Percentiles rank a stretch among this genome's conserved stretches.
Evolutionary conservation across 495 filamentous ascomycete species (phyloP).

Genomic region (Xylaria sp.): DNA sequence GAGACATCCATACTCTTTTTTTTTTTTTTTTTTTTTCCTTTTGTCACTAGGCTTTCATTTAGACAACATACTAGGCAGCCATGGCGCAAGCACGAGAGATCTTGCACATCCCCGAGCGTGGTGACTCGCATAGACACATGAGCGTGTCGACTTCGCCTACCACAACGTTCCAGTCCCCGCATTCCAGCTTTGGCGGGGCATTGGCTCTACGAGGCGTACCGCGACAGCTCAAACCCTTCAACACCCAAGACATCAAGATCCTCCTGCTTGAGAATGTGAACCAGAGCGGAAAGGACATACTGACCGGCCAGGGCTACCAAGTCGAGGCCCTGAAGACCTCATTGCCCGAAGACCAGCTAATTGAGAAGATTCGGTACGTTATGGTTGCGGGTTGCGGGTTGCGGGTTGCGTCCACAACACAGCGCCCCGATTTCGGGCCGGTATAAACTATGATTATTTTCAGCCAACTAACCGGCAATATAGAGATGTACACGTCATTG

Average conservation of each 20-base stretch:
- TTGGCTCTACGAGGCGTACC: constrained; percentile 42
- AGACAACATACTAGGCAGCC: background rate
- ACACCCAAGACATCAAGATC: constrained; percentile 94
- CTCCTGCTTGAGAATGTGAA: constrained; percentile 96
- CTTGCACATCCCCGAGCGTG: constrained; percentile 21
- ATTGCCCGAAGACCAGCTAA: constrained; percentile 88
- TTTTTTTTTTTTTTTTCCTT: background rate
- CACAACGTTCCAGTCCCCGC: constrained; percentile 66
- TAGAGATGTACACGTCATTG: constrained; percentile 96
- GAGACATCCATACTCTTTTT: background rate
- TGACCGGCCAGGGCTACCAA: constrained; percentile 89
- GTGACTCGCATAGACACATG: constrained; percentile 53
- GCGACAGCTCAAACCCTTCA: constrained; percentile 94
- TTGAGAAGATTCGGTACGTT: constrained; percentile 95
- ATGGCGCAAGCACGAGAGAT: constrained; percentile 42
- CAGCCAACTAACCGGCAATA: constrained; percentile 21
- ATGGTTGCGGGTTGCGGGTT: too few species aligned
- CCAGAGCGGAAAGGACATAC: constrained; percentile 81
- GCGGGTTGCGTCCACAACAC: constrained; percentile 42
- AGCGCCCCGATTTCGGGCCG: constrained; percentile 7
- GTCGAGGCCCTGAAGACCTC: constrained; percentile 91
- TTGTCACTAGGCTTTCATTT: background rate
- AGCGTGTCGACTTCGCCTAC: constrained; percentile 67
- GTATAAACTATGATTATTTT: constrained; percentile 18
- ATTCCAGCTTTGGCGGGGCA: constrained; percentile 56